phyloP scores from a whole-genome alignment of 257 asterid species.

The Thymus mandschuricus region DNA sequence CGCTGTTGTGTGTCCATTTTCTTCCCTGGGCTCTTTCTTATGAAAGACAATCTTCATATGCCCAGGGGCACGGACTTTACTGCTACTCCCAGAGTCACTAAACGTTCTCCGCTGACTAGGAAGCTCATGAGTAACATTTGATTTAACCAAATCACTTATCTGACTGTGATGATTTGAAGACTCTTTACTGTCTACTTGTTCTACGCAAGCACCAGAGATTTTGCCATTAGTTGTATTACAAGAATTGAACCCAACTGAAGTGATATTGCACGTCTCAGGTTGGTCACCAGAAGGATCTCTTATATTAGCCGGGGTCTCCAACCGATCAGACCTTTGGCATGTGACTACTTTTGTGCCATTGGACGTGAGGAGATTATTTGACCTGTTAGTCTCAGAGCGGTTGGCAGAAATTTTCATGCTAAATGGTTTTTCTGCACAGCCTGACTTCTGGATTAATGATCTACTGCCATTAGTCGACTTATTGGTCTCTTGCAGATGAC shows the following conservation, averaged over 20 bases:
- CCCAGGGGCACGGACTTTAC: slow-evolving; percentile 48
- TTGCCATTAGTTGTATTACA: slow-evolving; percentile 36
- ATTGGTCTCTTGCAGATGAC: slow-evolving; percentile 39
- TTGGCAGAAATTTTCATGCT: slow-evolving; percentile 34
- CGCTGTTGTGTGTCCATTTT: slow-evolving; percentile 39
- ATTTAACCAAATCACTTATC: slow-evolving; percentile 32
- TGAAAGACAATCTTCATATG: slow-evolving; percentile 46
- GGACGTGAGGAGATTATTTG: slow-evolving; percentile 19
- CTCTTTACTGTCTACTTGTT: slow-evolving; percentile 36
- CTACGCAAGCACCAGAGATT: slow-evolving; percentile 38
- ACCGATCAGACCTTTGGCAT: slow-evolving; percentile 30
- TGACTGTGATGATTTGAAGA: slow-evolving; percentile 43
- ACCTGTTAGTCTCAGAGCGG: slow-evolving; percentile 30
- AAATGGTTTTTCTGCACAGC: slow-evolving; percentile 37
- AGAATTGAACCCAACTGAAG: slow-evolving; percentile 38
- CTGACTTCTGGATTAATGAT: slow-evolving; percentile 34
- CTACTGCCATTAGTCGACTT: slow-evolving; percentile 44
- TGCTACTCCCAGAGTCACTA: slow-evolving; percentile 39
- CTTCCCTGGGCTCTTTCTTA: slow-evolving; percentile 47
- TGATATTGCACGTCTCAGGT: slow-evolving; percentile 26
- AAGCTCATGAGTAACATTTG: slow-evolving; percentile 44
- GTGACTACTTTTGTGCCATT: slow-evolving; percentile 38
- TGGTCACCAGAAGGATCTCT: slow-evolving; percentile 27
- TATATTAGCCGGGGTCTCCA: slow-evolving; percentile 29
- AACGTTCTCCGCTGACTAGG: slow-evolving; percentile 41